Percentiles rank a stretch among this genome's conserved stretches.
These are phyloP conservation scores for Starmerella riodocensis DNA, from an alignment of 805 yeast genomes.

Conservation along the genomic window DNA sequence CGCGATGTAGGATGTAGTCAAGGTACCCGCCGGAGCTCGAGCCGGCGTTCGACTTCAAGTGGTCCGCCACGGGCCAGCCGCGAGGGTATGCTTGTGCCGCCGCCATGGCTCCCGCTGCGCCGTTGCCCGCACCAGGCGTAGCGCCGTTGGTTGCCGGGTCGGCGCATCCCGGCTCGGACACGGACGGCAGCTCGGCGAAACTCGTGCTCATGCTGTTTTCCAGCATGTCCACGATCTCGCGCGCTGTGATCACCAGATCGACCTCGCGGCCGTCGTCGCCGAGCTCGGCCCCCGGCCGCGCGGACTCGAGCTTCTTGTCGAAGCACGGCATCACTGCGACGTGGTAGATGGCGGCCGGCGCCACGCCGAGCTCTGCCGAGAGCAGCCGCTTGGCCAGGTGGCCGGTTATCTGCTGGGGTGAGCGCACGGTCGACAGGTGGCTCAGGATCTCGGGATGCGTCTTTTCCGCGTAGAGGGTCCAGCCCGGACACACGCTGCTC, in stretches of 20 bases:
- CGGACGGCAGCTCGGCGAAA: constrained; percentile 20
- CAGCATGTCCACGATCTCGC: constrained; percentile 64
- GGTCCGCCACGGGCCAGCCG: constrained; percentile 47
- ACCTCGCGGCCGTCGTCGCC: constrained; percentile 44
- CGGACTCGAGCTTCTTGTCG: constrained; percentile 90
- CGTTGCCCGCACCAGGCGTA: no score
- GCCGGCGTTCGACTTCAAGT: constrained; percentile 69
- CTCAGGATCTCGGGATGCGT: constrained; percentile 80
- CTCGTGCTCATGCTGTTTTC: constrained; percentile 33
- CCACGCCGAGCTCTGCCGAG: constrained; percentile 27
- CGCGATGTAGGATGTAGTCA: constrained; percentile 40
- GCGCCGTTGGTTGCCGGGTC: neutral
- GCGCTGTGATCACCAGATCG: constrained; percentile 88
- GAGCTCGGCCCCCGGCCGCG: constrained; percentile 52
- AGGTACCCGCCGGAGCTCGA: constrained; percentile 87
- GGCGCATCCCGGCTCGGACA: constrained; percentile 25
- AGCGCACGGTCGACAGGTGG: constrained; percentile 55
- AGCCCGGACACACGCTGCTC: constrained; percentile 83
- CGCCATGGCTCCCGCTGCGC: neutral
- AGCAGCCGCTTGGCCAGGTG: constrained; percentile 46
- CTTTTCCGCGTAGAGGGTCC: constrained; percentile 91
- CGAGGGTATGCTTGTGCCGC: constrained; percentile 38
- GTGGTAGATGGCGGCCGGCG: constrained; percentile 46
- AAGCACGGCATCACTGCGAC: constrained; percentile 91
- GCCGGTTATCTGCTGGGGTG: constrained; percentile 93